Percentiles rank a stretch among this genome's conserved stretches.
Conservation (phyloP, 768 basidiomycete genomes). For the Agrocybe pediades region DNA sequence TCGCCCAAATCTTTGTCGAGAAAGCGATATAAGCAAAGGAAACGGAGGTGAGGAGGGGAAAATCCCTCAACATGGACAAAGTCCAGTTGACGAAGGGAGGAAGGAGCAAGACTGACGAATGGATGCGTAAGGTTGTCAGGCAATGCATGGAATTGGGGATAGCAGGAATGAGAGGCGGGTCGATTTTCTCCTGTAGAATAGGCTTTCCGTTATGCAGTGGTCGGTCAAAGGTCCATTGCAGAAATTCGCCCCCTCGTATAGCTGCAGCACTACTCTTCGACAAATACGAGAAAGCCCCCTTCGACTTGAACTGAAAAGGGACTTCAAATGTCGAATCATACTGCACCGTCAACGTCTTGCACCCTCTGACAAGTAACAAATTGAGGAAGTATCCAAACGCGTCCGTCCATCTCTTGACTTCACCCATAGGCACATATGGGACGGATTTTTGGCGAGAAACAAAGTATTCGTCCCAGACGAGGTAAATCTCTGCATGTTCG, state of each 20-base stretch:
- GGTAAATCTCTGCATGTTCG: conserved; percentile 17
- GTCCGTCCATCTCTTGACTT: conserved; percentile 18
- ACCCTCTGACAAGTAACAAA: conserved; percentile 17
- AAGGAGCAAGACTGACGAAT: conserved; percentile 19
- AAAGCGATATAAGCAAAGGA: conserved; percentile 22
- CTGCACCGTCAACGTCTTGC: conserved; percentile 19
- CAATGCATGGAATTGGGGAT: conserved; percentile 6
- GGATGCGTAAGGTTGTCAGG: conserved; percentile 15
- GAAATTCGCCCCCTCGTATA: conserved; percentile 4
- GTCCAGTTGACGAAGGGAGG: conserved; percentile 25
- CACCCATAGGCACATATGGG: conserved; percentile 9
- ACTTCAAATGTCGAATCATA: conserved; percentile 17
- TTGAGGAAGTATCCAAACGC: conserved; percentile 17
- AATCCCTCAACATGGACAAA: conserved; percentile 14
- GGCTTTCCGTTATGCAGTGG: conserved; percentile 11
- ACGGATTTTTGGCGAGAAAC: conserved; percentile 7
- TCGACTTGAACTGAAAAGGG: conserved; percentile 15
- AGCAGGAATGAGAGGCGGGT: conserved; percentile 5
- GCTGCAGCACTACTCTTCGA: conserved; percentile 6
- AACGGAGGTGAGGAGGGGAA: conserved; percentile 14
- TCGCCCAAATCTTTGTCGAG: conserved; percentile 15
- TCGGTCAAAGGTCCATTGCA: conserved; percentile 21
- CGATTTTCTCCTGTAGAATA: conserved; percentile 2
- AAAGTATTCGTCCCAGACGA: conserved; percentile 23
- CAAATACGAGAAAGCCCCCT: conserved; percentile 13